Percentiles rank a stretch among this genome's conserved stretches.
Evolutionary conservation across 2,329 filamentous ascomycete genomes (phyloP).

Genomic region (Knoxdaviesia capensis): DNA sequence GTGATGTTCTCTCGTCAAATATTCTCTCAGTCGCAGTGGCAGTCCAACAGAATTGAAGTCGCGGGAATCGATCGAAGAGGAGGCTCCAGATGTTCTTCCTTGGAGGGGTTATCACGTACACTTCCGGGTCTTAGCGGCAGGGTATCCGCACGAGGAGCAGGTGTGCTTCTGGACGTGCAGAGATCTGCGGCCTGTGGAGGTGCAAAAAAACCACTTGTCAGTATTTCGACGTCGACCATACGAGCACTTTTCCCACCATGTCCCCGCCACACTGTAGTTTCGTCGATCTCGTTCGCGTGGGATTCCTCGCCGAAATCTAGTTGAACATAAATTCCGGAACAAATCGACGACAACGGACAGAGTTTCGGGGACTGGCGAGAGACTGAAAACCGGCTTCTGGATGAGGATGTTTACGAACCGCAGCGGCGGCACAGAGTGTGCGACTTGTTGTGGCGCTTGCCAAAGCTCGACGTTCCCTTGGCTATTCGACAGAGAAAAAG

Average conservation of each 20-base stretch:
- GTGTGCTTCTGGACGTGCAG: slow-evolving; percentile 99
- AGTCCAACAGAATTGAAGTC: no score
- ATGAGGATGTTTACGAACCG: slow-evolving; percentile 42
- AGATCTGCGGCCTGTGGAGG: slow-evolving; percentile 60
- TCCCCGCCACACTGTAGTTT: not conserved
- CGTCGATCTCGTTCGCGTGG: slow-evolving; percentile 2
- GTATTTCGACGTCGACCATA: not conserved
- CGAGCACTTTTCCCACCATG: not conserved
- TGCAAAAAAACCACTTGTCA: slow-evolving; percentile 5
- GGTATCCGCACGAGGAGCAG: slow-evolving; percentile 89
- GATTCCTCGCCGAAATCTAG: no score
- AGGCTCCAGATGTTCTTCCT: not conserved
- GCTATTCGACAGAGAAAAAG: slow-evolving; percentile 16
- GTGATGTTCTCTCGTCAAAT: no score
- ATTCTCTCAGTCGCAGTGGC: no score
- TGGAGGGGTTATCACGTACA: slow-evolving; percentile 47
- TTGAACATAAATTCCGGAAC: no score
- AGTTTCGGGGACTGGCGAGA: no score
- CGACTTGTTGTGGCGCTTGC: slow-evolving; percentile 82
- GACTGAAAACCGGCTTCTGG: slow-evolving; percentile 2
- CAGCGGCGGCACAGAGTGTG: slow-evolving; percentile 97
- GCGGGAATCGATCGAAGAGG: no score
- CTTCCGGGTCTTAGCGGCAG: slow-evolving; percentile 91
- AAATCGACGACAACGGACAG: no score
- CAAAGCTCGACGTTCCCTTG: slow-evolving; percentile 37